These are phyloP conservation scores for Neurospora crassa DNA, from an alignment of 2,329 filamentous ascomycete genomes.

Conservation along the genomic window DNA sequence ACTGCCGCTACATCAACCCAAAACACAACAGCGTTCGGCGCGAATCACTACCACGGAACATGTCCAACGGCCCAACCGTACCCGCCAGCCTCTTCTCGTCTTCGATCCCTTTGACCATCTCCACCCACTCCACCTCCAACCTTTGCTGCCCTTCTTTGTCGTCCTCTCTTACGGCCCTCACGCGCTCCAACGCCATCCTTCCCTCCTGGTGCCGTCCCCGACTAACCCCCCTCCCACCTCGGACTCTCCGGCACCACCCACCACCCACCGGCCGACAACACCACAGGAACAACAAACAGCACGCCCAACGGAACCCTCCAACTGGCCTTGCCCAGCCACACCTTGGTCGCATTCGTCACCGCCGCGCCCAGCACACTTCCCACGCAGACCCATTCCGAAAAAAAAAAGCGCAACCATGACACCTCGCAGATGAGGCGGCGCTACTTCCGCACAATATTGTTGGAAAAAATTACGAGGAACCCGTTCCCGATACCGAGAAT, in stretches of 20 bases:
- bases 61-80: constrained; percentile 26
- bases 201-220: constrained; percentile 20
- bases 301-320: constrained; percentile 38
- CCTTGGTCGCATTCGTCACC: constrained; percentile 31
- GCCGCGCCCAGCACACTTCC: constrained; percentile 36
- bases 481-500: constrained; percentile 33
- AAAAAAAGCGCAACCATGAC: constrained; percentile 40
- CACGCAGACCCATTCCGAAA: constrained; percentile 39
- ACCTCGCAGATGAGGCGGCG: constrained; percentile 37
- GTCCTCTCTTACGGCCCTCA: constrained; percentile 23
- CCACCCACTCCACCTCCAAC: constrained; percentile 30
- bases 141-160: constrained; percentile 5
- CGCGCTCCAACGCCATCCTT: constrained; percentile 19
- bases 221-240: constrained; percentile 32
- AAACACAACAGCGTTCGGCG: constrained; percentile 41
- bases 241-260: constrained; percentile 35
- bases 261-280: constrained; percentile 34
- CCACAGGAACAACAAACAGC: constrained; percentile 34
- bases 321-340: constrained; percentile 27
- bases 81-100: constrained; percentile 25
- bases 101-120: constrained; percentile 29
- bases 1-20: constrained; percentile 34
- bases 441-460: constrained; percentile 39
- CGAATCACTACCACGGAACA: constrained; percentile 33
- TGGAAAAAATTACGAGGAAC: constrained; percentile 35